phyloP scores from a whole-genome alignment of 1,284 basidiomycete species.

The Cutaneotrichosporon sp. region DNA sequence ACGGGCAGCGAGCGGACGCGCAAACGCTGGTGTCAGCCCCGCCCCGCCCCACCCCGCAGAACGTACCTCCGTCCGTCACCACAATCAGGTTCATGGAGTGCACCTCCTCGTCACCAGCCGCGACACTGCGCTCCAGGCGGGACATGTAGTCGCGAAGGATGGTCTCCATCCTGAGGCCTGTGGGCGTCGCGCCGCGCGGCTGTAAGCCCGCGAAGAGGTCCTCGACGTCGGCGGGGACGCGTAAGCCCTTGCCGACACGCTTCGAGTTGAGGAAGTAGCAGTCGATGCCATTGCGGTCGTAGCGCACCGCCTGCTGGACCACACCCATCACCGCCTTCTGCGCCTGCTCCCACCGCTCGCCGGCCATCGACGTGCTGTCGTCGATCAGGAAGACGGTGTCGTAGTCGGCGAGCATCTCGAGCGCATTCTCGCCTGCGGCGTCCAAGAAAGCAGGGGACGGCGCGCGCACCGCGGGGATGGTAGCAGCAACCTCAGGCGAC shows the following conservation, averaged over 20 bases:
- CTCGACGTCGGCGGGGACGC: conserved; percentile 46
- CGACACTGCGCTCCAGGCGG: conserved; percentile 35
- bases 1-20: conserved; percentile 30
- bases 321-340: conserved; percentile 43
- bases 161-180: conserved; percentile 40
- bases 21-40: conserved; percentile 32
- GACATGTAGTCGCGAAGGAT: conserved; percentile 50
- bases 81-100: conserved; percentile 51
- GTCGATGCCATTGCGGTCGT: conserved; percentile 50
- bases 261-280: conserved; percentile 52
- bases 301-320: conserved; percentile 41
- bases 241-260: conserved; percentile 38
- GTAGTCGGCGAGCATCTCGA: conserved; percentile 46
- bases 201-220: conserved; percentile 47
- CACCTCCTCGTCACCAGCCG: conserved; percentile 12
- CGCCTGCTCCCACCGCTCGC: conserved; percentile 46
- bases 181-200: conserved; percentile 47
- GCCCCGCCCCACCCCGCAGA: not conserved
- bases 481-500: not conserved
- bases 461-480: not conserved
- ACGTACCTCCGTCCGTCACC: conserved; percentile 41
- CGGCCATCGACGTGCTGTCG: conserved; percentile 47
- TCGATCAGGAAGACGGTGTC: conserved; percentile 53
- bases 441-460: not conserved
- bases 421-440: conserved; percentile 33